phyloP scores from a whole-genome alignment of 1,139 yeast genomes.

The Yamadazyma diddensiae region DNA sequence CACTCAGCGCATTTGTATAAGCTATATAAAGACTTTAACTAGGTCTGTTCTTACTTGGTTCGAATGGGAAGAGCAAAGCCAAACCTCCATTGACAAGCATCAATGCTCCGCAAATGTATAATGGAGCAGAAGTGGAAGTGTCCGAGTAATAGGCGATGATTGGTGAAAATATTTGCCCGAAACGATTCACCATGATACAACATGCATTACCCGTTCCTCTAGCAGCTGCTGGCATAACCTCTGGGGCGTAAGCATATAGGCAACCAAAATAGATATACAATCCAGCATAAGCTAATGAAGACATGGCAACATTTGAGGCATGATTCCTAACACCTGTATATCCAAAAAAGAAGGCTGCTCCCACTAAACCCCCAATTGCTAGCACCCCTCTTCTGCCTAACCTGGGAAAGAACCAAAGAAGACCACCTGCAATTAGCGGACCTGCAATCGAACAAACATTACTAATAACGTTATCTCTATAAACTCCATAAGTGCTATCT shows the following conservation, averaged over 20 bases:
- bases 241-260: constrained; percentile 34
- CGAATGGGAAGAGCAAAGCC: constrained; percentile 32
- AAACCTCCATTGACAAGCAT: constrained; percentile 29
- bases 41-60: constrained; percentile 30
- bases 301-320: constrained; percentile 27
- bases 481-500: constrained; percentile 23
- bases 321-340: constrained; percentile 30
- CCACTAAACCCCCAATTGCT: constrained; percentile 28
- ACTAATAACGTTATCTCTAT: constrained; percentile 29
- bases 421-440: constrained; percentile 32
- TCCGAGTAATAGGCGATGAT: constrained; percentile 28
- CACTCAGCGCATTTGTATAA: too few relatives aligned
- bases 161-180: constrained; percentile 29
- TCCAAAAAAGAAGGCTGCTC: constrained; percentile 36
- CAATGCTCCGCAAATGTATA: constrained; percentile 32
- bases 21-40: too few relatives aligned
- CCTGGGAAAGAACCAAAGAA: constrained; percentile 22
- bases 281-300: constrained; percentile 27
- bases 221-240: constrained; percentile 32
- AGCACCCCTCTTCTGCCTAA: constrained; percentile 34
- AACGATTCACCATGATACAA: constrained; percentile 27
- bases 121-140: constrained; percentile 29
- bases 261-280: constrained; percentile 33
- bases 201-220: constrained; percentile 35
- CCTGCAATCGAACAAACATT: constrained; percentile 29